A percentile compares a stretch with the other conserved stretches of the same genome.
phyloP scores from a whole-genome alignment of 768 basidiomycete species.

The Mycena maculata region DNA sequence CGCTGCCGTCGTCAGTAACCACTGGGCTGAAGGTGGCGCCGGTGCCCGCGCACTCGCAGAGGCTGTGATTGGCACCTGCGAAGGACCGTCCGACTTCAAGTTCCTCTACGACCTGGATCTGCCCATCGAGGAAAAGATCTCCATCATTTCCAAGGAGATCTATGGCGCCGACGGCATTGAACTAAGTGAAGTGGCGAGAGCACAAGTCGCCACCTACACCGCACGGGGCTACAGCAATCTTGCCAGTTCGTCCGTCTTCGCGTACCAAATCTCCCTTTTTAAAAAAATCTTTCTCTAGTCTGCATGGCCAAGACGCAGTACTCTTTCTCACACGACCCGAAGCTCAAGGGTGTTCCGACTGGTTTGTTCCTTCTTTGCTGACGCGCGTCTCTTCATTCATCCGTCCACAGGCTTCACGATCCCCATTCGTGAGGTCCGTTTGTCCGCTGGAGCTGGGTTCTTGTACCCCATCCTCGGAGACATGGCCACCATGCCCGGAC shows the following conservation, averaged over 20 bases:
- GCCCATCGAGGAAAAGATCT: constrained; percentile 90
- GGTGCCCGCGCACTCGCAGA: constrained; percentile 93
- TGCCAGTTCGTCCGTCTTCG: constrained; percentile 67
- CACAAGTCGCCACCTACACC: constrained; percentile 92
- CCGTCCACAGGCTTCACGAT: constrained; percentile 80
- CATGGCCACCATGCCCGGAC: constrained; percentile 98
- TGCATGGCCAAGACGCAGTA: constrained; percentile 99
- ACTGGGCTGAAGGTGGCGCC: constrained; percentile 96
- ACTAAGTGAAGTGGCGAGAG: constrained; percentile 84
- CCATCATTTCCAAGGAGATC: constrained; percentile 87
- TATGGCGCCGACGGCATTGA: constrained; percentile 94
- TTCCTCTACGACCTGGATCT: constrained; percentile 92
- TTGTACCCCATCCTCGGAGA: constrained; percentile 95
- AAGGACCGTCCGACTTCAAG: constrained; percentile 85
- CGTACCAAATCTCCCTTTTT: neutral
- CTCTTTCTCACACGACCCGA: constrained; percentile 95
- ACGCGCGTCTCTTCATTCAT: neutral
- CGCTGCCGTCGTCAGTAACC: constrained; percentile 94
- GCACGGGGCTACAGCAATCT: constrained; percentile 85
- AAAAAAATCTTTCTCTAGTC: constrained; percentile 58
- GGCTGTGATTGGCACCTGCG: constrained; percentile 89
- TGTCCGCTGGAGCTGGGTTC: constrained; percentile 96
- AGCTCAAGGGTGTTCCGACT: constrained; percentile 89
- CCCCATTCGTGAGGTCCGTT: constrained; percentile 87
- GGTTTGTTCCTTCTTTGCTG: constrained; percentile 52